Percentiles rank a stretch among this genome's conserved stretches.
Conservation (phyloP, 1,284 basidiomycete species). For the Cryptococcus sp. region DNA sequence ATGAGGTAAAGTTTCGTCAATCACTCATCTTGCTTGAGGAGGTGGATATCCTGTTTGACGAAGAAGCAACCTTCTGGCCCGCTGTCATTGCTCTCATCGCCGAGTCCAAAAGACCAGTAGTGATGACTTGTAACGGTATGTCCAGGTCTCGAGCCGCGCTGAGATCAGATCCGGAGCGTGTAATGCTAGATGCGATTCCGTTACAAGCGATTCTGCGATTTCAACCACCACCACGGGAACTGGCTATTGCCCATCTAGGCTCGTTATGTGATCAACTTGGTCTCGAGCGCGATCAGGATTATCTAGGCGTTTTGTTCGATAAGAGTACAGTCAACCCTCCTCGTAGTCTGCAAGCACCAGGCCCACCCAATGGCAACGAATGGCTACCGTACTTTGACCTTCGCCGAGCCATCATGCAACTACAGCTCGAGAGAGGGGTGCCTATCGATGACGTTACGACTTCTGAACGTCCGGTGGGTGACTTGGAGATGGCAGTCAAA, state of each 20-base stretch:
- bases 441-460: no score
- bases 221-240: conserved; percentile 55
- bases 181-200: conserved; percentile 64
- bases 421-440: conserved; percentile 53
- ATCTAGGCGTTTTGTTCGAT: conserved; percentile 27
- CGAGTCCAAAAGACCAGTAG: conserved; percentile 75
- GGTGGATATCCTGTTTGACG: conserved; percentile 86
- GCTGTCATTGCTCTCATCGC: conserved; percentile 73
- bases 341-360: conserved; percentile 42
- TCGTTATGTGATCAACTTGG: conserved; percentile 52
- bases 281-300: neutral
- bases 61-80: conserved; percentile 89
- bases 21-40: conserved; percentile 94
- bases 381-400: conserved; percentile 54
- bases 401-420: conserved; percentile 56
- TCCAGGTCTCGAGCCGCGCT: no score
- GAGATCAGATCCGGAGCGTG: no score
- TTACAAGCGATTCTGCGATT: conserved; percentile 71
- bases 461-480: no score
- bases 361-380: conserved; percentile 49
- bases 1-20: conserved; percentile 56
- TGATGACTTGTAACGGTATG: conserved; percentile 89
- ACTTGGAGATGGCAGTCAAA: no score
- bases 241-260: conserved; percentile 70
- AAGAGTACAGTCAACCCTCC: conserved; percentile 13